Evolutionary conservation across 352 stramenopile genomes (phyloP), one percentile per base, ranked within the genome.

Genomic region (Pythium utonaiense): DNA sequence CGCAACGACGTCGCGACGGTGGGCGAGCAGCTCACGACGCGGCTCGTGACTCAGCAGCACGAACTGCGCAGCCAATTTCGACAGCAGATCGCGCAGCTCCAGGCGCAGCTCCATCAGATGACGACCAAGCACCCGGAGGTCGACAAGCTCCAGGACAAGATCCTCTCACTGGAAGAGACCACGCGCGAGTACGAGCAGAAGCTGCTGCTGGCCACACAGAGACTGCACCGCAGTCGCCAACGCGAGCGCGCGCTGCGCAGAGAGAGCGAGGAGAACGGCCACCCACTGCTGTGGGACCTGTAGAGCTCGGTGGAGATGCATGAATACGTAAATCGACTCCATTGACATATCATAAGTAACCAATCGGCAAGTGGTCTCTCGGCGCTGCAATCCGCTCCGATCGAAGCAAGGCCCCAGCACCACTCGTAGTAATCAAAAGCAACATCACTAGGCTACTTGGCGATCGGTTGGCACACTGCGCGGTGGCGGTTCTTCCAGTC

Each of bases 1-100:
- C 74, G 79, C 3, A 64, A 63, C 49, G 75, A 88, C 47, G 75
- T 77, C 12, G 67, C 73, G n/a, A 69, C 62, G 0, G 54, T 93
- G 12, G 80, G 80, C 30, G 81, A 93, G 57, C 73, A 78, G 51
- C 80, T 93, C 57, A 77, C 83, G 0, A 73, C 74, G 2, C 70
- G 90, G 60, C 73, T 93, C 27, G 67, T 91, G 50, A 69, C 74
- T 21, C 76, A 93, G 56, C 83, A 91, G 75, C 79, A 91, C 44
- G 74, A 88, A 19, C 61, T 87, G 33, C 72, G 73, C 13, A 62
- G 70, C 45, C 80, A 72, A 57, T 78, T 87, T 55, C 68, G 69
- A 12, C 64, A 75, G 21, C 71, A 83, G 19, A 74, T 81, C 14
- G 53, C 51, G 27, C 40, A 69, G 4, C 60, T 91, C 16, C 60